Evolutionary conservation across 1,284 basidiomycete species (phyloP).

Genomic region (Schizopora paradoxa): DNA sequence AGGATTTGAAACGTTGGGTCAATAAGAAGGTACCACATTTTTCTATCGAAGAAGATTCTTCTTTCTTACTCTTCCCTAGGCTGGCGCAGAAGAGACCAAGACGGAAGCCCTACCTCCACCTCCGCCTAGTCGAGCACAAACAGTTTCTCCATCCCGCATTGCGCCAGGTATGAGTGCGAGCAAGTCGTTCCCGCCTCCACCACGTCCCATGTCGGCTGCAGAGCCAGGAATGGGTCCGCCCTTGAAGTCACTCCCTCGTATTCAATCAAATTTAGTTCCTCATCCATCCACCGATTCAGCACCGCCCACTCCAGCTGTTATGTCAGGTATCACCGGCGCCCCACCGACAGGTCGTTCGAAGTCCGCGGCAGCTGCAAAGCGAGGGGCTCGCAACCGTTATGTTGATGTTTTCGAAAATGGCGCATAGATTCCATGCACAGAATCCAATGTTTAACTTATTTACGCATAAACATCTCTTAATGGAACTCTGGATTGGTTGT

Average conservation of each 20-base stretch:
- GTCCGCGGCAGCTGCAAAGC: slow-evolving; percentile 62
- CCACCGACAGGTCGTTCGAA: slow-evolving; percentile 51
- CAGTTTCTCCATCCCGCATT: slow-evolving; percentile 65
- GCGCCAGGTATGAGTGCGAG: slow-evolving; percentile 31
- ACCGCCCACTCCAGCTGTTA: slow-evolving; percentile 32
- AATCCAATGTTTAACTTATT: too few species aligned
- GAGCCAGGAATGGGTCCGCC: slow-evolving; percentile 46
- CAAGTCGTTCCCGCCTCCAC: slow-evolving; percentile 41
- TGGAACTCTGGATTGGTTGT: too few species aligned
- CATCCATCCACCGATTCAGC: slow-evolving; percentile 27
- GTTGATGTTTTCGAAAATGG: slow-evolving; percentile 78
- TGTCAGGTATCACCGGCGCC: slow-evolving; percentile 32
- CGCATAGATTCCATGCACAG: too few species aligned
- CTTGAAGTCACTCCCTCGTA: slow-evolving; percentile 45
- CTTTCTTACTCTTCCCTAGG: slow-evolving; percentile 34
- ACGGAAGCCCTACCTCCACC: slow-evolving; percentile 48
- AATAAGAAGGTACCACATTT: slow-evolving; percentile 75
- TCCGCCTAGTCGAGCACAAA: slow-evolving; percentile 72
- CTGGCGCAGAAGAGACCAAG: slow-evolving; percentile 43
- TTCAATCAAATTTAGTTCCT: slow-evolving; percentile 63
- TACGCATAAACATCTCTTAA: too few species aligned
- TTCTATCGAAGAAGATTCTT: slow-evolving; percentile 4
- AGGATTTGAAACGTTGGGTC: slow-evolving; percentile 93
- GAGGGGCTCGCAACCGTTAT: slow-evolving; percentile 74
- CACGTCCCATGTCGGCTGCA: slow-evolving; percentile 57